phyloP scores from a whole-genome alignment of 2,329 filamentous ascomycete species.

The Arthroderma sp. region DNA sequence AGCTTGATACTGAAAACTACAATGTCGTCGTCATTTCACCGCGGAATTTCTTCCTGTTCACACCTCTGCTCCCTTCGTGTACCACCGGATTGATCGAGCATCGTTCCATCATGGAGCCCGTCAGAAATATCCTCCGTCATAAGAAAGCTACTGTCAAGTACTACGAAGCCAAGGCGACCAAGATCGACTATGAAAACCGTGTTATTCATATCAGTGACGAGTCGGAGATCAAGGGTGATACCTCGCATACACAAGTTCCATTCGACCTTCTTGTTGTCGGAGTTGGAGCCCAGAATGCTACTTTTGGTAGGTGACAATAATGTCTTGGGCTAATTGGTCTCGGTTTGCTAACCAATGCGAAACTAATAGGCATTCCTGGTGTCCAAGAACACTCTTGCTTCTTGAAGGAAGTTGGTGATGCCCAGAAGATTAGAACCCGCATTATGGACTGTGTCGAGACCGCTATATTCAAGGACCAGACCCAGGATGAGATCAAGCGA shows the following conservation, averaged over 20 bases:
- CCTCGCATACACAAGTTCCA: slow-evolving; percentile 72
- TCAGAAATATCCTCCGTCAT: slow-evolving; percentile 87
- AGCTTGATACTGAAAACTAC: slow-evolving; percentile 97
- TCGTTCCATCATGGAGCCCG: slow-evolving; percentile 98
- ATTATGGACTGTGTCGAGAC: slow-evolving; percentile 99
- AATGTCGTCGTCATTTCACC: slow-evolving; percentile 96
- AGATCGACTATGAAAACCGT: slow-evolving; percentile 86
- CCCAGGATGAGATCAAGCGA: slow-evolving; percentile 74
- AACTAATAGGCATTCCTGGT: slow-evolving; percentile 61
- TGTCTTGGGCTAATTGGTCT: neutral
- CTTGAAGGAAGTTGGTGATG: slow-evolving; percentile 94
- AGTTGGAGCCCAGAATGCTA: slow-evolving; percentile 95
- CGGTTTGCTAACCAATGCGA: neutral
- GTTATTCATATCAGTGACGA: slow-evolving; percentile 81
- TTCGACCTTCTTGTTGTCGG: slow-evolving; percentile 98
- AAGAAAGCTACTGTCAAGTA: slow-evolving; percentile 90
- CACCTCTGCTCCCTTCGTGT: slow-evolving; percentile 89
- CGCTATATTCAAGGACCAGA: slow-evolving; percentile 94
- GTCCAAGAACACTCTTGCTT: slow-evolving; percentile 94
- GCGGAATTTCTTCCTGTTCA: slow-evolving; percentile 99
- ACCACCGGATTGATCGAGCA: slow-evolving; percentile 97
- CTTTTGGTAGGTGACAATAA: slow-evolving; percentile 54
- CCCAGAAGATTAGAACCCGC: slow-evolving; percentile 90
- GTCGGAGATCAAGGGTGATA: slow-evolving; percentile 79
- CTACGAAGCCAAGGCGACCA: slow-evolving; percentile 95